Percentiles rank a stretch among this genome's conserved stretches.
Conservation (phyloP, 441 rosid species). For the Eutrema salsugineum region DNA sequence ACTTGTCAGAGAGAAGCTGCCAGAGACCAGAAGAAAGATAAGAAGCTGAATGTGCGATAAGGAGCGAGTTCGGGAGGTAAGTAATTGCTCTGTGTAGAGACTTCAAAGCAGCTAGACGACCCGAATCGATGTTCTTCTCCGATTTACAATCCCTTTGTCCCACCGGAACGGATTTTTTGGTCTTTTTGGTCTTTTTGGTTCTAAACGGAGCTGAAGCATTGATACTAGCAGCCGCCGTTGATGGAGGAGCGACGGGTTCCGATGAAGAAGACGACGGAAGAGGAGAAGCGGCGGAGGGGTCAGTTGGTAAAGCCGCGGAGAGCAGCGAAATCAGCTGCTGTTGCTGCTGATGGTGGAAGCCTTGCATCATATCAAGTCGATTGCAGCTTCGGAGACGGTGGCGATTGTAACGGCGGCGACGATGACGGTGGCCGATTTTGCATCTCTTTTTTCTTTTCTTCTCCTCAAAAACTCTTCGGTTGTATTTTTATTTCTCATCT, state of each 20-base stretch:
- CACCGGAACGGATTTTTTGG: background rate
- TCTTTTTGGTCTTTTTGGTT: background rate
- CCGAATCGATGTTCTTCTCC: conserved; percentile 50
- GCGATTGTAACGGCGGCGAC: conserved; percentile 29
- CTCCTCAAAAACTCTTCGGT: background rate
- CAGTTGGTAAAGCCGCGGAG: conserved; percentile 74
- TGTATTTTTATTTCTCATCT: conserved; percentile 1
- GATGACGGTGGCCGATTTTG: conserved; percentile 25
- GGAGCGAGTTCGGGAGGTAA: conserved; percentile 84
- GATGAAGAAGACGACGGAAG: conserved; percentile 29
- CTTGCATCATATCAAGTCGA: conserved; percentile 54
- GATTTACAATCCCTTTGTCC: conserved; percentile 19
- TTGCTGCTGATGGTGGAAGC: conserved; percentile 60
- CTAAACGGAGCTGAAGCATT: conserved; percentile 3
- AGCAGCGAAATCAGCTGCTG: conserved; percentile 80
- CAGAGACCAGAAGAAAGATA: conserved; percentile 86
- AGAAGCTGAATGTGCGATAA: conserved; percentile 82
- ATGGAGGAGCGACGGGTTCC: conserved; percentile 13
- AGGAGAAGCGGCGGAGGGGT: conserved; percentile 38
- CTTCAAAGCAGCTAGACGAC: conserved; percentile 69
- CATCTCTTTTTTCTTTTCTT: conserved; percentile 13
- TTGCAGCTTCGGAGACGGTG: conserved; percentile 12
- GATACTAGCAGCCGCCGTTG: conserved; percentile 7
- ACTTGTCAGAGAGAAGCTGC: conserved; percentile 87
- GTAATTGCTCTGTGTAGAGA: conserved; percentile 89